Evolutionary conservation across 2,329 filamentous ascomycete species (phyloP).

Genomic region (Triangularia verruculosa): DNA sequence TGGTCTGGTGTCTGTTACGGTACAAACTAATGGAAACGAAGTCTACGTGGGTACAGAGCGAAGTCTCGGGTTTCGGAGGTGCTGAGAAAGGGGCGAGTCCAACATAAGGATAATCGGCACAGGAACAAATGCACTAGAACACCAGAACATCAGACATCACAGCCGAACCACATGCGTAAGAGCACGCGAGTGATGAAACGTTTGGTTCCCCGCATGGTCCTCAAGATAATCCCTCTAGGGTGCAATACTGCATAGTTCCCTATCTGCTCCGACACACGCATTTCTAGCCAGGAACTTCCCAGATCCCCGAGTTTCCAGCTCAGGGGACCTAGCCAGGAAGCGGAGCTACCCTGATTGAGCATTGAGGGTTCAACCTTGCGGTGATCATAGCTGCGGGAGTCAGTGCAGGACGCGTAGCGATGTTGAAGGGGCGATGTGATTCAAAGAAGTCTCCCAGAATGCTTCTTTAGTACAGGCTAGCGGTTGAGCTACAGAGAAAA

Average conservation of each 20-base stretch:
- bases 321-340: background rate
- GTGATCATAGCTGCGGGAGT: background rate
- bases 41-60: background rate
- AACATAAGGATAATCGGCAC: background rate
- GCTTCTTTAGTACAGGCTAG: background rate
- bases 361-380: background rate
- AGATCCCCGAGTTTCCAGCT: background rate
- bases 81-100: background rate
- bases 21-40: background rate
- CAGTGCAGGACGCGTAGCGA: background rate
- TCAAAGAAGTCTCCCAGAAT: background rate
- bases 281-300: conserved; percentile 1
- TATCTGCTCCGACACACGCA: background rate
- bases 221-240: background rate
- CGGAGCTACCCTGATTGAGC: background rate
- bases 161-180: background rate
- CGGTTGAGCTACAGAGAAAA: background rate
- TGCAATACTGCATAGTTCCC: too few species aligned
- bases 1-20: background rate
- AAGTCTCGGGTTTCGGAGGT: background rate
- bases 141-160: background rate
- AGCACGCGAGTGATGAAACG: background rate
- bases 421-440: background rate
- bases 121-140: background rate
- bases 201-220: background rate